These are phyloP conservation scores for Fusarium irregulare DNA, from an alignment of 2,329 filamentous ascomycete genomes.

Conservation along the genomic window DNA sequence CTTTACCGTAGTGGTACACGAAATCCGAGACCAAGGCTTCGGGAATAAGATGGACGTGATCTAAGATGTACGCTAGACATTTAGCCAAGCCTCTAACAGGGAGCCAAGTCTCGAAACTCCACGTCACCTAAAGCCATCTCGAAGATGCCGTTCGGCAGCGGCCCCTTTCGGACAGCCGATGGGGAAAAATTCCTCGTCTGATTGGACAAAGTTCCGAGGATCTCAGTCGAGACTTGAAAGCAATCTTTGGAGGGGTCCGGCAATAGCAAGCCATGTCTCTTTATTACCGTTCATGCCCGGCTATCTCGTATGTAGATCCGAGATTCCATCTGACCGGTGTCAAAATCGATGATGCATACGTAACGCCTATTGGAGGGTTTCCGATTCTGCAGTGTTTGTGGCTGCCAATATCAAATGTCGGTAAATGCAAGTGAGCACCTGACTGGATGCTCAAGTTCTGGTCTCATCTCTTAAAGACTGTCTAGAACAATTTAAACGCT, in stretches of 20 bases:
- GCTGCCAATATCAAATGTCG: neutral
- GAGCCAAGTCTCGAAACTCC: slow-evolving; percentile 7
- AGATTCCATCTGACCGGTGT: slow-evolving; percentile 17
- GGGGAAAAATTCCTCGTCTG: too few species aligned
- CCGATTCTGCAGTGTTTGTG: neutral
- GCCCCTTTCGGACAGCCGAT: slow-evolving; percentile 21
- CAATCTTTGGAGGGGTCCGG: slow-evolving; percentile 2
- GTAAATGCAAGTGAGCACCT: neutral
- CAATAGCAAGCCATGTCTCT: neutral
- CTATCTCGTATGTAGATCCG: slow-evolving; percentile 32
- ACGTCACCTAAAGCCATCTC: neutral
- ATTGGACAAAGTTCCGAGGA: neutral
- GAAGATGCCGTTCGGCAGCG: slow-evolving; percentile 21
- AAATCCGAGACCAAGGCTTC: slow-evolving; percentile 6
- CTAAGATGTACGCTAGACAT: slow-evolving; percentile 14
- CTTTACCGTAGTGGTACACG: slow-evolving; percentile 4
- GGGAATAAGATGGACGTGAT: slow-evolving; percentile 43
- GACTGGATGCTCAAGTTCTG: neutral
- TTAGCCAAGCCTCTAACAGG: slow-evolving; percentile 29
- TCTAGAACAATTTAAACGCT: neutral
- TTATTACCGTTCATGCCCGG: slow-evolving; percentile 25
- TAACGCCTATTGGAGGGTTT: neutral
- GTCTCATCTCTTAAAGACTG: neutral
- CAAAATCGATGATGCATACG: slow-evolving; percentile 7
- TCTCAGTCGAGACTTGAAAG: neutral